Evolutionary conservation across 371 early-diverging fungal genomes (phyloP), one percentile per base, ranked within the genome.

Genomic region (Quaeritorhiza haematococci): DNA sequence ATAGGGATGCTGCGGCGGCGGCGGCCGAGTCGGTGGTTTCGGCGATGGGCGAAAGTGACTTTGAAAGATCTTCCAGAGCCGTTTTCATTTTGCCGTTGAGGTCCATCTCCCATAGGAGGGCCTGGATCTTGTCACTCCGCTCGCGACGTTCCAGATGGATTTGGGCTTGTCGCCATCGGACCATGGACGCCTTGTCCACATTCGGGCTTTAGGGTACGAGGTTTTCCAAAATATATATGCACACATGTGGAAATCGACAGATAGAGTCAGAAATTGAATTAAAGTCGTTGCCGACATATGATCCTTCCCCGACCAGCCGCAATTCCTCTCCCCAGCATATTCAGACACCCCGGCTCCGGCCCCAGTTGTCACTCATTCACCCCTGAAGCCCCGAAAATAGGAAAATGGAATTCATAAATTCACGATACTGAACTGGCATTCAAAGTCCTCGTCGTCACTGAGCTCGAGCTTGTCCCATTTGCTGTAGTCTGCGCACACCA

Each of bases 401-500:
- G n/a, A n/a, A n/a, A n/a, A n/a, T n/a, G n/a, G n/a, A n/a, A n/a
- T n/a, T n/a, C n/a, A n/a, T n/a, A n/a, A n/a, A n/a, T n/a, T n/a
- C n/a, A n/a, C n/a, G n/a, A n/a, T n/a, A n/a, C n/a, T n/a, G 2
- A 56, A 69, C 69, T 69, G 70, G 58, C 74, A 69, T 45, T 96
- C 97, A 64, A 96, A 89, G 67, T 96, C 97, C 33, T 92, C 92
- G 74, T 96, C 97, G 73, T 96, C 97, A 21, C 91, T 91, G 38
- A 96, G 76, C 69, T 96, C 97, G 43, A 96, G 84, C 53, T 89
- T 88, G 71, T 96, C 95, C 97, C 97, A 96, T 75, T 94, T 93
- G 69, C 89, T 86, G 71, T 96, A 96, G 71, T 86, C 80, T 17
- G 30, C 17, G 28, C 28, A 30, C 46, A 45, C 27, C 38, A 13